A percentile compares a stretch with the other conserved stretches of the same genome.
phyloP scores from a whole-genome alignment of 1,284 basidiomycete species.

The Rhodofomes roseus region DNA sequence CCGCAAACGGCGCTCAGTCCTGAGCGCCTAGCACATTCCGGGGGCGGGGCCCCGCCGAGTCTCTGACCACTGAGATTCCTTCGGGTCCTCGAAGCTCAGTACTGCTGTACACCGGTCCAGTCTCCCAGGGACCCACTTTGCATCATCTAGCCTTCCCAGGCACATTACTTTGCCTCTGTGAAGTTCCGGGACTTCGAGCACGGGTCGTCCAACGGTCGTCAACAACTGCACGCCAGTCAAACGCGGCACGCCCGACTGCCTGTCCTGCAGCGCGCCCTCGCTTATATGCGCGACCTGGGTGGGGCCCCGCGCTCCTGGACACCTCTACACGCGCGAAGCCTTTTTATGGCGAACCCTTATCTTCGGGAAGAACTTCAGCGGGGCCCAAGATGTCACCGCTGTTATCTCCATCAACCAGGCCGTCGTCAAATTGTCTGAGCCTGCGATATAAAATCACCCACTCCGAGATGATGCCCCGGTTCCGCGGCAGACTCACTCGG shows the following conservation, averaged over 20 bases:
- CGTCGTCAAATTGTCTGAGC: neutral
- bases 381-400: neutral
- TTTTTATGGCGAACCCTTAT: slow-evolving; percentile 1
- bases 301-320: neutral
- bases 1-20: too few species aligned
- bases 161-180: neutral
- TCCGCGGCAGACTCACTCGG: neutral
- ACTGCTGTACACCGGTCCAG: neutral
- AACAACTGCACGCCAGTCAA: neutral
- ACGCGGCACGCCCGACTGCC: neutral
- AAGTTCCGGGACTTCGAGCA: neutral
- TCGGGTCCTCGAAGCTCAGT: neutral
- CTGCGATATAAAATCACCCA: neutral
- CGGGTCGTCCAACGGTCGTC: neutral
- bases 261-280: neutral
- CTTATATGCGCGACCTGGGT: neutral
- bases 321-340: slow-evolving; percentile 4
- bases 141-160: neutral
- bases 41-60: neutral
- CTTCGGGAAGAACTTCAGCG: neutral
- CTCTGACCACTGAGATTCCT: neutral
- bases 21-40: neutral
- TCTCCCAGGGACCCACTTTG: neutral
- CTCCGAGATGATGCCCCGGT: neutral
- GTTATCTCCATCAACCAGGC: slow-evolving; percentile 5